Conservation (phyloP, 2,329 filamentous ascomycete species). For the Trichocomaceae sp. region DNA sequence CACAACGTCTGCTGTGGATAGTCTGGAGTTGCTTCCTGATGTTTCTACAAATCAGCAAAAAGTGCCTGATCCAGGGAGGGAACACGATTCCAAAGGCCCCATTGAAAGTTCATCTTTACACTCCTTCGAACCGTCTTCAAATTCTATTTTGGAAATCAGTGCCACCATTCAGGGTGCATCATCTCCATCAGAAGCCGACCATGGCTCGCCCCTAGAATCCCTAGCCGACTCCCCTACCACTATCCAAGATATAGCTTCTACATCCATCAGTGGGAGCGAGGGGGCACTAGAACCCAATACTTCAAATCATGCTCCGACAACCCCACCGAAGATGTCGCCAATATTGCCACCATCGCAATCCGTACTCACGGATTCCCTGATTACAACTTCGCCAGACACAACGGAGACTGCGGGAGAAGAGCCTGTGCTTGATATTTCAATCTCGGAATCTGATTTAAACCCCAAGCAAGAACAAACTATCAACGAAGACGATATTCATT, state of each 20-base stretch:
- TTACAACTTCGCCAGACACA: not conserved
- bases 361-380: not conserved
- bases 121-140: not conserved
- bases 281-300: not conserved
- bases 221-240: not conserved
- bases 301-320: not conserved
- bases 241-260: not conserved
- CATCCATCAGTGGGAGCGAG: not conserved
- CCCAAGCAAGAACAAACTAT: not conserved
- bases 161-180: not conserved
- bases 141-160: not conserved
- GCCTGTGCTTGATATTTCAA: not conserved
- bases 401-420: not conserved
- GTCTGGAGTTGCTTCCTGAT: not conserved
- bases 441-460: not conserved
- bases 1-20: not conserved
- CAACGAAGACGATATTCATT: conserved; percentile 11
- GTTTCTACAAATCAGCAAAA: not conserved
- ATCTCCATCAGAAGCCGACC: not conserved
- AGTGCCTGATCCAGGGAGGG: not conserved
- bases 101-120: not conserved
- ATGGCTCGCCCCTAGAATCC: not conserved
- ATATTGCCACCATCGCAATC: not conserved
- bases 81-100: conserved; percentile 6
- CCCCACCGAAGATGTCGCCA: not conserved